phyloP scores from a whole-genome alignment of 306 rosid genomes.

The Dalbergia cultrata region DNA sequence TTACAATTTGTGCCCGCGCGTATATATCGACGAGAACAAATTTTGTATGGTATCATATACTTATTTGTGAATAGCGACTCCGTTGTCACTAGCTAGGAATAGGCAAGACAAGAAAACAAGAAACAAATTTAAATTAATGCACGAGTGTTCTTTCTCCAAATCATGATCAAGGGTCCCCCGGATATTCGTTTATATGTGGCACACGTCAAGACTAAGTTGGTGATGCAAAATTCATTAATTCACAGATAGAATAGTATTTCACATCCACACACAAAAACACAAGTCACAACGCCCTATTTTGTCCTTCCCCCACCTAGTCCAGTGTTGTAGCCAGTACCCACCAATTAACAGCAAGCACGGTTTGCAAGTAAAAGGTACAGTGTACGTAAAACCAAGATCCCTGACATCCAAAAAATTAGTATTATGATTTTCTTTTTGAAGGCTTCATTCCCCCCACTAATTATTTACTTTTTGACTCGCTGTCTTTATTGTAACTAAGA shows the following conservation, averaged over 20 bases:
- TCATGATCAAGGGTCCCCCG: slow-evolving; percentile 40
- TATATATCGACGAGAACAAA: slow-evolving; percentile 36
- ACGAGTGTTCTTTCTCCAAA: slow-evolving; percentile 37
- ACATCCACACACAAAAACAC: slow-evolving; percentile 1
- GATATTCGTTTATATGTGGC: slow-evolving; percentile 29
- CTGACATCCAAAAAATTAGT: not conserved
- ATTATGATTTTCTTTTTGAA: slow-evolving; percentile 10
- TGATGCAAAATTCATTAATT: slow-evolving; percentile 39
- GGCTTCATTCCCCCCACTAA: not conserved
- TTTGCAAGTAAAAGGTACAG: slow-evolving; percentile 31
- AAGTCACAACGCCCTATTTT: slow-evolving; percentile 6
- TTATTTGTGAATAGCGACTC: slow-evolving; percentile 31
- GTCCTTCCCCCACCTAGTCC: slow-evolving; percentile 26
- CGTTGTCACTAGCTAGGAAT: slow-evolving; percentile 40
- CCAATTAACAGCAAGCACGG: slow-evolving; percentile 33
- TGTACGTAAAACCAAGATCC: slow-evolving; percentile 13
- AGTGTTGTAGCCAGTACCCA: slow-evolving; percentile 9
- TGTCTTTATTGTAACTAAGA: slow-evolving; percentile 34
- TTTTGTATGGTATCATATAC: slow-evolving; percentile 1
- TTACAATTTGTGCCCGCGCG: slow-evolving; percentile 38
- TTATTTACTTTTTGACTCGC: slow-evolving; percentile 37
- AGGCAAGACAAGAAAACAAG: slow-evolving; percentile 46
- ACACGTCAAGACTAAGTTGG: slow-evolving; percentile 41
- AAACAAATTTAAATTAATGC: slow-evolving; percentile 46
- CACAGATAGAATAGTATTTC: slow-evolving; percentile 46